Evolutionary conservation across 2,329 filamentous ascomycete genomes (phyloP).

Genomic region (Massarina eburnea): DNA sequence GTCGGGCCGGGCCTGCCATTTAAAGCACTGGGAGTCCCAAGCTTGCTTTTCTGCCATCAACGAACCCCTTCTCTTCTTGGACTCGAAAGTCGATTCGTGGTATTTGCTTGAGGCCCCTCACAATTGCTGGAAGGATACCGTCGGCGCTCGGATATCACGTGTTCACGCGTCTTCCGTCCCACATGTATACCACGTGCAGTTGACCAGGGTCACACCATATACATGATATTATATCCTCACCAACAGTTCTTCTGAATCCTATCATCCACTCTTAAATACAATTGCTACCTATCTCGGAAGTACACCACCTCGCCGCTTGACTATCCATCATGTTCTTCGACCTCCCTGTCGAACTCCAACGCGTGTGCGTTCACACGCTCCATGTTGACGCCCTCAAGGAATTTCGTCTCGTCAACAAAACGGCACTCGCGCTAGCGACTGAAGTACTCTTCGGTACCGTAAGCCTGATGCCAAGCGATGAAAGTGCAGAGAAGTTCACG

Average conservation of each 20-base stretch:
- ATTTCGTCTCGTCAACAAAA: conserved; percentile 5
- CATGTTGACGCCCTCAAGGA: background rate
- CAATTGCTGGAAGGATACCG: too few relatives aligned
- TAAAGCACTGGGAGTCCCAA: background rate
- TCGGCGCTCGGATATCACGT: too few relatives aligned
- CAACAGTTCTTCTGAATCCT: too few relatives aligned
- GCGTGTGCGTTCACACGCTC: conserved; percentile 1
- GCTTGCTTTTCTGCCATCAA: background rate
- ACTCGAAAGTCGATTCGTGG: too few relatives aligned
- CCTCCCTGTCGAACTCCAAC: conserved; percentile 6
- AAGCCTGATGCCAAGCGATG: background rate
- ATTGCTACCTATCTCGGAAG: too few relatives aligned
- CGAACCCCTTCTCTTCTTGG: too few relatives aligned
- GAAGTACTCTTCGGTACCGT: conserved; percentile 2
- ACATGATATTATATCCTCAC: too few relatives aligned
- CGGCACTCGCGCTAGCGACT: background rate
- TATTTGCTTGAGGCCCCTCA: too few relatives aligned
- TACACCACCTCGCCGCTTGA: background rate
- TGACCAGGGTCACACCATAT: too few relatives aligned
- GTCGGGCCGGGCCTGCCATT: conserved; percentile 1
- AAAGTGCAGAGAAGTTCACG: conserved; percentile 1
- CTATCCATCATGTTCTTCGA: background rate
- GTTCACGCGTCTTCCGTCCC: too few relatives aligned
- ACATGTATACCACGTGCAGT: too few relatives aligned
- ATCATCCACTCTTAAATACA: too few relatives aligned